Evolutionary conservation across 176 grass and related monocot genomes (phyloP).

Genomic region (Panicum miliaceum): DNA sequence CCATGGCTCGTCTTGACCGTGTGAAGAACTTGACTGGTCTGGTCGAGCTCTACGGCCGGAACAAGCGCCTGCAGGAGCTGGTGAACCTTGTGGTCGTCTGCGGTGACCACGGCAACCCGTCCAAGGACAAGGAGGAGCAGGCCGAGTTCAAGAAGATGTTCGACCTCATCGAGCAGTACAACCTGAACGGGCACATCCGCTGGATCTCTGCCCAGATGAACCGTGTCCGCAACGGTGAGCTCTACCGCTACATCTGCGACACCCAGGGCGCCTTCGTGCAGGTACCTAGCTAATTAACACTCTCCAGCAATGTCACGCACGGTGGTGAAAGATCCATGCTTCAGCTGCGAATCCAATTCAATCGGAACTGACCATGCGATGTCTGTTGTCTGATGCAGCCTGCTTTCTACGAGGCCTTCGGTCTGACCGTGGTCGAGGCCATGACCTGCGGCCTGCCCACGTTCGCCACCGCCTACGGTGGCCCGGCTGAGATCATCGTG

Average conservation of each 20-base stretch:
- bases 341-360: background rate
- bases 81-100: constrained; percentile 97
- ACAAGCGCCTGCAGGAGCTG: constrained; percentile 76
- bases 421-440: constrained; percentile 93
- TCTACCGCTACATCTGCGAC: constrained; percentile 95
- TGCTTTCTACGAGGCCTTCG: constrained; percentile 96
- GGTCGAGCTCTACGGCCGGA: constrained; percentile 83
- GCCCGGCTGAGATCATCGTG: constrained; percentile 94
- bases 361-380: background rate
- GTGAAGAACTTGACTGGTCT: constrained; percentile 98
- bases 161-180: constrained; percentile 80
- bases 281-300: constrained; percentile 43
- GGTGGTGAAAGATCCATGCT: background rate
- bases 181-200: constrained; percentile 75
- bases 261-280: constrained; percentile 91
- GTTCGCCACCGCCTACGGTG: constrained; percentile 89
- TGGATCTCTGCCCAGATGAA: constrained; percentile 99
- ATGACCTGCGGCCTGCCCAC: constrained; percentile 96
- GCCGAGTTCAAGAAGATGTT: constrained; percentile 99
- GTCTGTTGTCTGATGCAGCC: constrained; percentile 54
- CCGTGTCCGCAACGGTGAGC: constrained; percentile 93
- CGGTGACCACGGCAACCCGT: constrained; percentile 92
- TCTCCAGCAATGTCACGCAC: background rate
- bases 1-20: constrained; percentile 93
- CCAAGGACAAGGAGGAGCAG: constrained; percentile 95